Evolutionary conservation across 2,329 filamentous ascomycete genomes (phyloP).

Genomic region (Paecilomyces dactylethromorphus): DNA sequence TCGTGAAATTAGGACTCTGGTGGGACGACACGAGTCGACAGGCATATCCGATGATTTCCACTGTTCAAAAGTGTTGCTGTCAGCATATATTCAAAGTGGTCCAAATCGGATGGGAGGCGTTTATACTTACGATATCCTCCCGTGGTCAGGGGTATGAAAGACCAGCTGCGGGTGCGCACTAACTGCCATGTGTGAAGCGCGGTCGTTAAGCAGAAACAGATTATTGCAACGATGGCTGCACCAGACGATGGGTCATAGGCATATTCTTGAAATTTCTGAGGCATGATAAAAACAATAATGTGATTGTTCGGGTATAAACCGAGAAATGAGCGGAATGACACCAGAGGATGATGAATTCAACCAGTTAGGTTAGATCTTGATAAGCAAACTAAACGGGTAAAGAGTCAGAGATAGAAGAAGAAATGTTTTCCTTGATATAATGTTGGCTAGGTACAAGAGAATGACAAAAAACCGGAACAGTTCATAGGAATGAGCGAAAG

Average conservation of each 20-base stretch:
- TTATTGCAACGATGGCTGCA: background rate
- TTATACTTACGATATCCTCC: constrained; percentile 4
- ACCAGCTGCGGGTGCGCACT: constrained; percentile 37
- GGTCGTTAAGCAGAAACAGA: constrained; percentile 32
- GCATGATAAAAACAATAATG: background rate
- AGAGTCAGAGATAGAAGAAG: background rate
- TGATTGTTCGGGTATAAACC: background rate
- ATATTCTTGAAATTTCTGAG: background rate
- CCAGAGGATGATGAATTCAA: too few relatives aligned
- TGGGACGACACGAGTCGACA: constrained; percentile 36
- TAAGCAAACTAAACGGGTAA: too few relatives aligned
- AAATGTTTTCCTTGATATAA: background rate
- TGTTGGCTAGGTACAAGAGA: background rate
- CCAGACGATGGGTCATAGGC: background rate
- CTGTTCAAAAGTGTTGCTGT: constrained; percentile 16
- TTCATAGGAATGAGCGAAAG: background rate
- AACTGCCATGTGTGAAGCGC: constrained; percentile 33
- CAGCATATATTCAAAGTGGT: too few relatives aligned
- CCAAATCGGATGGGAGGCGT: background rate
- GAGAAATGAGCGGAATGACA: too few relatives aligned
- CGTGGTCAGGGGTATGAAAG: constrained; percentile 23
- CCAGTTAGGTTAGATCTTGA: too few relatives aligned
- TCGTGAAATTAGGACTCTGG: constrained; percentile 37
- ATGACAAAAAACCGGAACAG: too few relatives aligned
- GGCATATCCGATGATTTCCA: constrained; percentile 46